Evolutionary conservation across 139 green algal genomes (phyloP).

Genomic region (Raphidocelis subcapitata): DNA sequence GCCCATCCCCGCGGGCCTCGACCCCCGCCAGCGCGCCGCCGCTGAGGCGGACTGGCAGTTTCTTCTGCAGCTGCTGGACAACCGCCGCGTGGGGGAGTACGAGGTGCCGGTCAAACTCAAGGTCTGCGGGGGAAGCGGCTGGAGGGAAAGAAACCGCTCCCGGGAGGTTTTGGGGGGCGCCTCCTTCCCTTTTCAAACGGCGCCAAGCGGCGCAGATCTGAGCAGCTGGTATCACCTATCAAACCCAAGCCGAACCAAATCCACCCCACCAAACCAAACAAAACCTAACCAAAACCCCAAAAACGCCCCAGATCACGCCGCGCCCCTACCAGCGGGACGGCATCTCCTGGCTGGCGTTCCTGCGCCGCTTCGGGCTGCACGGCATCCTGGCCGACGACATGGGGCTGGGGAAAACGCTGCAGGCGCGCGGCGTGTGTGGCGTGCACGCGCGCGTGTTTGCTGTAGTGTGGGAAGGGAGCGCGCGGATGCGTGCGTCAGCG

Average conservation of each 20-base stretch:
- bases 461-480: no score
- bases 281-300: no score
- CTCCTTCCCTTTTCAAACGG: no score
- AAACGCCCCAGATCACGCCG: constrained; percentile 52
- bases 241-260: no score
- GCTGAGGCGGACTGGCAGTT: constrained; percentile 70
- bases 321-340: constrained; percentile 94
- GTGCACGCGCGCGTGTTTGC: constrained; percentile 9
- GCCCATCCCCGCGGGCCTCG: constrained; percentile 59
- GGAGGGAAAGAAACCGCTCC: no score
- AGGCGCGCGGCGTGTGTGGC: constrained; percentile 12
- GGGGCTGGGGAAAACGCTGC: constrained; percentile 84
- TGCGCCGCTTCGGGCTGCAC: constrained; percentile 91
- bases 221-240: no score
- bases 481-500: no score
- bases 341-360: constrained; percentile 97
- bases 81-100: constrained; percentile 68
- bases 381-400: constrained; percentile 97
- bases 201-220: no score
- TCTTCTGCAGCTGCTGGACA: constrained; percentile 91
- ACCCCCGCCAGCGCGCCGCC: constrained; percentile 40
- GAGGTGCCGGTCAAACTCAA: constrained; percentile 55
- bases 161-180: no score
- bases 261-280: no score
- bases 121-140: background rate